A percentile compares a stretch with the other conserved stretches of the same genome.
These are phyloP conservation scores for Irpex sp. DNA, from an alignment of 1,284 basidiomycete genomes.

Conservation along the genomic window DNA sequence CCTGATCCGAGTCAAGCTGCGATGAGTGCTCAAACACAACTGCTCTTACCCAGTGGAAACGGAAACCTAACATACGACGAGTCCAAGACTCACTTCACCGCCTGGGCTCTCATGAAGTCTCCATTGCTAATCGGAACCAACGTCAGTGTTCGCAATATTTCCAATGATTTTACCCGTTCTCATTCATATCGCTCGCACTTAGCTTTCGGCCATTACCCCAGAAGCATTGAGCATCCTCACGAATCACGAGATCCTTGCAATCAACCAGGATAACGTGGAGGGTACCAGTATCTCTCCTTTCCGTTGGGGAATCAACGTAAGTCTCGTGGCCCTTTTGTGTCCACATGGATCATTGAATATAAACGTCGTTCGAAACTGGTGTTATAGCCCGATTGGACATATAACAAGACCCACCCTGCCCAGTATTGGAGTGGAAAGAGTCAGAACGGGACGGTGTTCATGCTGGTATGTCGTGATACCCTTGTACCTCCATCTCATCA, in stretches of 20 bases:
- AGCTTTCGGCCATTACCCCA: not conserved
- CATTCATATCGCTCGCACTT: not conserved
- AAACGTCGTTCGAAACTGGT: not conserved
- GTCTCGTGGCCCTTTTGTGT: no score
- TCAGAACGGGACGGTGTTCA: slow-evolving; percentile 43
- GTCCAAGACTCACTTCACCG: slow-evolving; percentile 59
- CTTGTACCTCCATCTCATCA: no score
- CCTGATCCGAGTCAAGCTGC: no score
- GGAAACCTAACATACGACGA: slow-evolving; percentile 55
- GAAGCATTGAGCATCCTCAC: no score
- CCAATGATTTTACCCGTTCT: no score
- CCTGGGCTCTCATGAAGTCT: slow-evolving; percentile 64
- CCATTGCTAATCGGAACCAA: slow-evolving; percentile 47
- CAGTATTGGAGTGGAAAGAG: slow-evolving; percentile 52
- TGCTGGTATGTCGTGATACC: slow-evolving; percentile 9
- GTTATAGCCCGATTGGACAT: slow-evolving; percentile 45
- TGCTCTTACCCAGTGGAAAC: slow-evolving; percentile 37
- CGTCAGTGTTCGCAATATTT: slow-evolving; percentile 19
- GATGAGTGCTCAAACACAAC: no score
- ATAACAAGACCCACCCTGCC: slow-evolving; percentile 41
- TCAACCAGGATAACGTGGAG: not conserved
- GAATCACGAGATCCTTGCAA: not conserved
- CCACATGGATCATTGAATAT: no score
- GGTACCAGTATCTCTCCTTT: no score
- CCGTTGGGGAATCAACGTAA: no score